phyloP scores from a whole-genome alignment of 768 basidiomycete species.

The Mrakia hoshinonis region DNA sequence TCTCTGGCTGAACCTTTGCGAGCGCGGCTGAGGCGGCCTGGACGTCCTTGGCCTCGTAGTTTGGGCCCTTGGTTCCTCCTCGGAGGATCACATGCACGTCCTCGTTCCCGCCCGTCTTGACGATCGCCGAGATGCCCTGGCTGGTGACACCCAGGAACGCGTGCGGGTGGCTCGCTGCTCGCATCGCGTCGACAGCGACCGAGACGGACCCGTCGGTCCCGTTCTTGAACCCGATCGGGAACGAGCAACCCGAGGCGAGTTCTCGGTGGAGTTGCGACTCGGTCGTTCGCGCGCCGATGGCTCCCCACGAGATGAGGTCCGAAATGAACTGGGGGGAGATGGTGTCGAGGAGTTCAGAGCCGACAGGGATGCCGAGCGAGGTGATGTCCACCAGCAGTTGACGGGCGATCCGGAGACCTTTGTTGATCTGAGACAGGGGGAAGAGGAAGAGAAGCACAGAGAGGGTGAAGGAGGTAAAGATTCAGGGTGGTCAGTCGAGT shows the following conservation, averaged over 20 bases:
- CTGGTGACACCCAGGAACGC: conserved; percentile 74
- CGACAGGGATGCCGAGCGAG: conserved; percentile 79
- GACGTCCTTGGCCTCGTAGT: conserved; percentile 69
- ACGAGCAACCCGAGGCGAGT: conserved; percentile 81
- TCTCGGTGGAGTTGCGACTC: conserved; percentile 82
- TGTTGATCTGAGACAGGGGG: conserved; percentile 58
- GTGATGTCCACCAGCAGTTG: conserved; percentile 88
- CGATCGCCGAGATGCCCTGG: conserved; percentile 75
- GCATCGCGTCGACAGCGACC: conserved; percentile 96
- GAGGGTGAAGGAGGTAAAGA: background rate
- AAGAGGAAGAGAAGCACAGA: background rate
- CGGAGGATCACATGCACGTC: conserved; percentile 95
- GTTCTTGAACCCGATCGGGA: conserved; percentile 98
- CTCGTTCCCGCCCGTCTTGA: conserved; percentile 42
- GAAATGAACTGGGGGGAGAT: conserved; percentile 36
- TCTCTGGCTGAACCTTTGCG: conserved; percentile 52
- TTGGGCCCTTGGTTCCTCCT: conserved; percentile 83
- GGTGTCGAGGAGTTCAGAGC: conserved; percentile 80
- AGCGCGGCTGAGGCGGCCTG: conserved; percentile 55
- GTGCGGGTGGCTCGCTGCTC: conserved; percentile 79
- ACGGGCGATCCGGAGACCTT: conserved; percentile 78
- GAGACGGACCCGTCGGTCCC: conserved; percentile 84
- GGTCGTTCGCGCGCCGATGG: conserved; percentile 94
- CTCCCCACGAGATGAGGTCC: conserved; percentile 64
- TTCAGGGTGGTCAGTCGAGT: background rate